Evolutionary conservation across 306 rosid species (phyloP).

Genomic region (Quercus suber): DNA sequence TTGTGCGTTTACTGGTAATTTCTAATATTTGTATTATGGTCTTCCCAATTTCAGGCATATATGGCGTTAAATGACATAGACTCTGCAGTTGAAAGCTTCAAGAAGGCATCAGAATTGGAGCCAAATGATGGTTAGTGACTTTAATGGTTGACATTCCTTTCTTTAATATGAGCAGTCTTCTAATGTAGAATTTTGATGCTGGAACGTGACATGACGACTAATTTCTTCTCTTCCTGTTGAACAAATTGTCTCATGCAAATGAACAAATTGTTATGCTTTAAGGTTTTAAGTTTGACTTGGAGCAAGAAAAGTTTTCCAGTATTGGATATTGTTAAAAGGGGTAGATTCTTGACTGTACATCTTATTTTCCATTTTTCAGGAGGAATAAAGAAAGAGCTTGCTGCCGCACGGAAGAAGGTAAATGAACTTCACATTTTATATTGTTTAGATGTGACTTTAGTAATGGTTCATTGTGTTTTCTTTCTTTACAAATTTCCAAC

Average conservation of each 20-base stretch:
- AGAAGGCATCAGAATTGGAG: slow-evolving; percentile 50
- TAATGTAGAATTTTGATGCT: neutral
- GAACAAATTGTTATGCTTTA: neutral
- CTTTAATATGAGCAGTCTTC: neutral
- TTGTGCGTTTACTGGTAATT: neutral
- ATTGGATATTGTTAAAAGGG: neutral
- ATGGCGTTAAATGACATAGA: slow-evolving; percentile 50
- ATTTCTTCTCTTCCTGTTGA: neutral
- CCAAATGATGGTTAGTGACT: slow-evolving; percentile 52
- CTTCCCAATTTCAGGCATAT: slow-evolving; percentile 34
- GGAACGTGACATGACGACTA: neutral
- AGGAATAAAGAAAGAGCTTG: slow-evolving; percentile 31
- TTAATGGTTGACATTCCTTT: slow-evolving; percentile 1
- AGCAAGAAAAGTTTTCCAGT: neutral
- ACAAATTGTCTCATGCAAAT: neutral
- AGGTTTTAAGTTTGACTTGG: neutral
- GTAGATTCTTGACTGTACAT: neutral
- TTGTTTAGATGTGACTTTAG: neutral
- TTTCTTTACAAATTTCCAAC: neutral
- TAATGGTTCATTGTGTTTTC: neutral
- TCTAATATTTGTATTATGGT: slow-evolving; percentile 11
- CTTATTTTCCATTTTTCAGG: slow-evolving; percentile 23
- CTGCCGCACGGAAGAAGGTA: slow-evolving; percentile 27
- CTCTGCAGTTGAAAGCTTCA: slow-evolving; percentile 49
- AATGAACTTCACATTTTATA: neutral